Conservation (phyloP, 164 flowering plant genomes). For the Saururus chinensis region DNA sequence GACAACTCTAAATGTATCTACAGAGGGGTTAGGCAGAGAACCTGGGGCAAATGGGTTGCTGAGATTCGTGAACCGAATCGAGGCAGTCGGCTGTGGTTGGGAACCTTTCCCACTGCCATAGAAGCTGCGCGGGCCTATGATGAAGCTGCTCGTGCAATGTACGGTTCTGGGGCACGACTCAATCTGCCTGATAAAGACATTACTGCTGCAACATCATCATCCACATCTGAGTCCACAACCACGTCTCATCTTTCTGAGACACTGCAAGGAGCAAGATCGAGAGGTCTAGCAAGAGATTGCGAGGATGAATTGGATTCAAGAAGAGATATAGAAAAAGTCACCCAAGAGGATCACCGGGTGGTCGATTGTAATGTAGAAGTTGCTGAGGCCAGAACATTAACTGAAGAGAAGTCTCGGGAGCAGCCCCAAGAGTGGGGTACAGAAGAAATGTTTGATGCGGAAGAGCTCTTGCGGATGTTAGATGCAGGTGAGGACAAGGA, state of each 20-base stretch:
- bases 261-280: not conserved
- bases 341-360: not conserved
- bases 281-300: not conserved
- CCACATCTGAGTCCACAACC: not conserved
- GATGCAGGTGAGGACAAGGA: slow-evolving; percentile 3
- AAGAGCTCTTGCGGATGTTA: slow-evolving; percentile 23
- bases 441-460: slow-evolving; percentile 53
- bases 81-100: slow-evolving; percentile 24
- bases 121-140: slow-evolving; percentile 58
- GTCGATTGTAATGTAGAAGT: not conserved
- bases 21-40: slow-evolving; percentile 29
- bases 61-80: slow-evolving; percentile 25
- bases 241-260: not conserved
- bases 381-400: not conserved
- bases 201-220: not conserved
- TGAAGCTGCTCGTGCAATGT: slow-evolving; percentile 50
- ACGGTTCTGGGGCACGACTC: slow-evolving; percentile 36
- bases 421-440: not conserved
- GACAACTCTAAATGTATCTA: slow-evolving; percentile 16
- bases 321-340: not conserved
- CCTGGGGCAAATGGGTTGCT: slow-evolving; percentile 32
- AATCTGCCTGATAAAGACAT: slow-evolving; percentile 20
- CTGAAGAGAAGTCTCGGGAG: not conserved
- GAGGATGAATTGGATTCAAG: not conserved
- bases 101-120: slow-evolving; percentile 38